Base-by-base conservation (phyloP, 2,329 filamentous ascomycete genomes). In the Talaromyces sp. region DNA sequence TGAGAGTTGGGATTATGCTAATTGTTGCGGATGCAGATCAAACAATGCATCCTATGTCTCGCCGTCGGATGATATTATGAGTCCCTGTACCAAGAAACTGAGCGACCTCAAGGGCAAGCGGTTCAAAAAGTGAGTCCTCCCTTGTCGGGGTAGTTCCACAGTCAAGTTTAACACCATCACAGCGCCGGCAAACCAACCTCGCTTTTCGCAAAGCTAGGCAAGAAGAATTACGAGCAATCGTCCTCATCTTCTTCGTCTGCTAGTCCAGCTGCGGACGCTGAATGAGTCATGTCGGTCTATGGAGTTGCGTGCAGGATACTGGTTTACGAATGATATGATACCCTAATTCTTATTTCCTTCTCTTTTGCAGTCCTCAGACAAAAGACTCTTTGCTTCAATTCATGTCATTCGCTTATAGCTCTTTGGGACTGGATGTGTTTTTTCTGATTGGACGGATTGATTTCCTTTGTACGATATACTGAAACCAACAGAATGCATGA, bases 61-160 rank as follows among this genome's bases (percentile, higher is more conserved):
- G 39, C 80, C 80, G 0, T 81, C 79, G 3, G 80, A 82, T 66
- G 76, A 78, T 42, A 79, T 82, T 57, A 79, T 80, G 75, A 81
- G 78, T 58, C 80, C 80, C 3, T 80, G 79, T 64, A 80, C 79
- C 31, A 80, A 80, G 73, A 82, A 82, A 60, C 61, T 82, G 69
- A 80, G 76, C 58, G 76, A 81, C 62, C 70, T 81, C 61, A 82
- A 82, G 74, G 77, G 77, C 40, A 81, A 81, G 75, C 75, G 78
- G 28, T 80, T 81, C 62, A 78, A 78, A 69, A 80, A 77, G 78
- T 80, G 72, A 57, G 72, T 69, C 0, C 5, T 54, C 18, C n/a
- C 5, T 9, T n/a, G 25, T 46, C 46, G 25, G 39, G 8, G 3
- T 44, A 0, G 1, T 35, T 58, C 12, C 8, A 33, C 52, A 14